Evolutionary conservation across 164 flowering plant genomes (phyloP), one percentile per base, ranked within the genome.

Genomic region (Amborella trichopoda): DNA sequence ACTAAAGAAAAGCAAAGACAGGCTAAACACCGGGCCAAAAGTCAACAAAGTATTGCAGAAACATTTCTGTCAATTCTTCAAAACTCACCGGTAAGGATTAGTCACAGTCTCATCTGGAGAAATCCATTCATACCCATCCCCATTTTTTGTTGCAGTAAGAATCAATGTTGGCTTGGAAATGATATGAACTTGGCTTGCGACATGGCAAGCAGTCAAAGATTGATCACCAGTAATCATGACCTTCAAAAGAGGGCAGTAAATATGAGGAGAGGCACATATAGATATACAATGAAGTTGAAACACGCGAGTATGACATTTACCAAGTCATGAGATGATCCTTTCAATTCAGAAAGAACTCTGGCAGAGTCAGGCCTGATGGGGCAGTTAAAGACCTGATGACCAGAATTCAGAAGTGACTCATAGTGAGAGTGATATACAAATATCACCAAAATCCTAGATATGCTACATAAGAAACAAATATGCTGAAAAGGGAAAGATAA

Each of bases 221-320:
- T 87, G 99, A 63, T 91, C 99, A 40, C 99, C 99, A 52, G 99
- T 87, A 40, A 91, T 91, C 99, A 91, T 91, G 28, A 68, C 95
- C 99, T 91, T 46, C 14, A 8, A 30, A 5, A 8, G 20, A 40
- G 11, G 21, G 36, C 26, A 20, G 32, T 27, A 5, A 25, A 56
- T 20, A 40, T n/a, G n/a, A 54, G 26, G 16, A 24, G 23, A 25
- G 6, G 26, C 22, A 45, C 22, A 41, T 16, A 37, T 11, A 5
- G 3, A 11, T n/a, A 19, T 42, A 48, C n/a, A 13, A 16, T 37
- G n/a, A 37, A 5, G 13, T 26, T 37, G 9, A n/a, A n/a, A n/a
- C n/a, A n/a, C n/a, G n/a, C n/a, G n/a, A n/a, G n/a, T 30, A 20
- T 19, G 17, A 6, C 26, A 28, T 70, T 63, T 73, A 91, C 98